A percentile compares a stretch with the other conserved stretches of the same genome.
Evolutionary conservation across 2,329 filamentous ascomycete species (phyloP).

Genomic region (Cercospora sesami): DNA sequence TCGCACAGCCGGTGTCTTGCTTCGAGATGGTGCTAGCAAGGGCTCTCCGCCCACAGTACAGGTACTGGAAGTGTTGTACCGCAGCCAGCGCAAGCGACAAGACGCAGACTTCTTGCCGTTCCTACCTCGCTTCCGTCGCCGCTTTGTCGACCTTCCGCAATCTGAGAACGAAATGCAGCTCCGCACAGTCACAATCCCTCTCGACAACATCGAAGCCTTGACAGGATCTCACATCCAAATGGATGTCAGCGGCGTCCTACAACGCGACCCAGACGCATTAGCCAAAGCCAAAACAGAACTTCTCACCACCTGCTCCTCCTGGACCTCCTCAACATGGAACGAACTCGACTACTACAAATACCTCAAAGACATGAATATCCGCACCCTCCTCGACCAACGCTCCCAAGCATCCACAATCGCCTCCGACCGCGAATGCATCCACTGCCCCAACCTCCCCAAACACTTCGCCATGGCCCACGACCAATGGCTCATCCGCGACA

Average conservation of each 20-base stretch:
- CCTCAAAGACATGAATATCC: conserved; percentile 77
- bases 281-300: conserved; percentile 68
- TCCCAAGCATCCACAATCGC: conserved; percentile 62
- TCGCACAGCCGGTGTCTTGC: conserved; percentile 76
- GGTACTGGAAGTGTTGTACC: conserved; percentile 70
- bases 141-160: conserved; percentile 68
- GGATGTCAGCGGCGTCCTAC: conserved; percentile 43
- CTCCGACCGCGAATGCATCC: conserved; percentile 64
- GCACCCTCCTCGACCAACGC: conserved; percentile 75
- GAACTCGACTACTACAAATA: conserved; percentile 75
- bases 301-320: conserved; percentile 67
- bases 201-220: conserved; percentile 80
- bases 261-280: conserved; percentile 49
- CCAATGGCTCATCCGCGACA: conserved; percentile 93
- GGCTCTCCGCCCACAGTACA: conserved; percentile 69
- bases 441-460: conserved; percentile 78
- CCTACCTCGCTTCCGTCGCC: conserved; percentile 66
- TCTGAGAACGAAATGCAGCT: conserved; percentile 66
- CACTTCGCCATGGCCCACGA: conserved; percentile 97
- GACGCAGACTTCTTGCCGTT: conserved; percentile 87
- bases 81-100: conserved; percentile 67
- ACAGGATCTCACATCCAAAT: conserved; percentile 62
- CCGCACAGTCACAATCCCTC: conserved; percentile 67
- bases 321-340: conserved; percentile 74
- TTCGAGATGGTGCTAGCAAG: conserved; percentile 70